Evolutionary conservation across 2,329 filamentous ascomycete genomes (phyloP), one percentile per base, ranked within the genome.

Genomic region (Ceratocystis eucalypticola): DNA sequence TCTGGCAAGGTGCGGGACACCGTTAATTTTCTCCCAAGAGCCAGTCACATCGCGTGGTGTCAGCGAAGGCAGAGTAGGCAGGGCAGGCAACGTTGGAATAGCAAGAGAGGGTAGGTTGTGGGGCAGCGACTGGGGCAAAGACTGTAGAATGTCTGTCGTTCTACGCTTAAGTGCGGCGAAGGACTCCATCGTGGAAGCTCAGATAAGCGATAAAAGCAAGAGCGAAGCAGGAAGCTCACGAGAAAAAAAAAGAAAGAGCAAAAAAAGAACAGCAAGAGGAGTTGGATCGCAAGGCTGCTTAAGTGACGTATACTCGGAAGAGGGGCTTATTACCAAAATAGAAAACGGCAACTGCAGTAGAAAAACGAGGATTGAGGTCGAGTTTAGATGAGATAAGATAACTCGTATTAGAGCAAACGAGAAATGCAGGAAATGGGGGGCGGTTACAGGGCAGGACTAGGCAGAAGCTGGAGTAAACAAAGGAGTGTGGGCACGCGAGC

Each of bases 21-120:
- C 64, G 50, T 78, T 73, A 71, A 87, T 78, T 70, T 80, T 81
- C 71, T 85, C 79, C 84, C 84, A 87, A 63, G 83, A 85, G 45
- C 79, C 84, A 70, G 79, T 82, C 70, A 84, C 77, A 57, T 73
- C 72, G 53, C 72, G 70, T 10, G 72, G 69, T 61, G 72, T 59
- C 6, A 64, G 66, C 71, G 61, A 69, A 69, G 63, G 69, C 66
- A 25, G 69, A 64, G 67, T 63, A 62, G 67, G 57, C 62, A 65
- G 65, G 68, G 62, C 64, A 65, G 80, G 76, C 20, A 53, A 20
- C 12, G 48, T 15, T 20, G 48, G 48, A 53, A 53, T 53, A 30
- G 81, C 79, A 25, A 81, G 74, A 66, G 79, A 80, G 69, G 78
- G 75, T 64, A 84, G 69, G 64, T 83, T 74, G 72, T 82, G 80